phyloP scores from a whole-genome alignment of 208 protist genomes.

The Leishmania turanica region DNA sequence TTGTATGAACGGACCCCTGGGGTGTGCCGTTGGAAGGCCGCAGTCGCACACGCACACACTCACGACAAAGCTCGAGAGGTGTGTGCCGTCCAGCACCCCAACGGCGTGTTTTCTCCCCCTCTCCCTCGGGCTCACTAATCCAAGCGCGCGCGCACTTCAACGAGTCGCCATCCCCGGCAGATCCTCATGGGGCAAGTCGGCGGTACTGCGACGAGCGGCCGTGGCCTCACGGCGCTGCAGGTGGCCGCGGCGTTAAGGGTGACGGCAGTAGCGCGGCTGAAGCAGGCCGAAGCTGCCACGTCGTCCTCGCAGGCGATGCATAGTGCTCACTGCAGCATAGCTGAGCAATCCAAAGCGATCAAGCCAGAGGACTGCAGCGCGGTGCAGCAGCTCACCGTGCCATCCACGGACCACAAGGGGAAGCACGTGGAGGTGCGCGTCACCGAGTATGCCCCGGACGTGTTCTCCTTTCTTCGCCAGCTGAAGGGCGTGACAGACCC shows the following conservation, averaged over 20 bases:
- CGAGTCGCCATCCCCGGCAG: neutral
- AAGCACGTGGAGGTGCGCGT: constrained; percentile 36
- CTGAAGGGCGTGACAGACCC: constrained; percentile 52
- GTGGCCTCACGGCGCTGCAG: constrained; percentile 64
- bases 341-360: constrained; percentile 16
- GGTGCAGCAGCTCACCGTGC: constrained; percentile 27
- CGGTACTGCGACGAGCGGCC: constrained; percentile 75
- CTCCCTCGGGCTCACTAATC: too few species aligned
- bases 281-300: constrained; percentile 19
- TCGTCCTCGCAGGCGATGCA: constrained; percentile 8
- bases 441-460: constrained; percentile 73
- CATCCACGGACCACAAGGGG: constrained; percentile 9
- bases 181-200: constrained; percentile 27
- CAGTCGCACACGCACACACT: neutral
- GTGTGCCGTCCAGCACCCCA: neutral
- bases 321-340: constrained; percentile 21
- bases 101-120: neutral
- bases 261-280: constrained; percentile 26
- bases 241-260: constrained; percentile 54
- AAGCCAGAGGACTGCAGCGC: constrained; percentile 31
- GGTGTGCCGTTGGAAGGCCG: neutral
- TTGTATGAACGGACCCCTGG: too few species aligned
- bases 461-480: constrained; percentile 67
- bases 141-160: neutral
- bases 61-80: neutral